Conservation (phyloP, 495 filamentous ascomycete species). For the Neurospora discreta region DNA sequence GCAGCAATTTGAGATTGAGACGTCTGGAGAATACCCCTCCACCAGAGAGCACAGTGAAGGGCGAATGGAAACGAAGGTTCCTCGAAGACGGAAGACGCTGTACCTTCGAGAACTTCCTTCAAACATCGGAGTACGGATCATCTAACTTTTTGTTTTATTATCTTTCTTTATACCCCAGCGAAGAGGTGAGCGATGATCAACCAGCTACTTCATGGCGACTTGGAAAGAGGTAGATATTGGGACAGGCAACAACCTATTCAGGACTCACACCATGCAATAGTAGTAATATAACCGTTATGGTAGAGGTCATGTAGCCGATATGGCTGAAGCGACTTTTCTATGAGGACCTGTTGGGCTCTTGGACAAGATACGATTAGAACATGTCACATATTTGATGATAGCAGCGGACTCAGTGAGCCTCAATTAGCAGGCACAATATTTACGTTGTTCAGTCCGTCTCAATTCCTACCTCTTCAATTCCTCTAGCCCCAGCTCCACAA, state of each 20-base stretch:
- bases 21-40: background rate
- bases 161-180: background rate
- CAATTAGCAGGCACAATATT: background rate
- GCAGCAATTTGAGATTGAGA: background rate
- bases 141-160: background rate
- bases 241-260: background rate
- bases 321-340: background rate
- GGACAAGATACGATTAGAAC: background rate
- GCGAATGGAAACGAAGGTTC: background rate
- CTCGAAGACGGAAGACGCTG: background rate
- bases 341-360: background rate
- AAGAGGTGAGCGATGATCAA: background rate
- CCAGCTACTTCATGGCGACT: constrained; percentile 1
- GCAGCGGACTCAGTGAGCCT: background rate
- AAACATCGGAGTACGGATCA: background rate
- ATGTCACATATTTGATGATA: background rate
- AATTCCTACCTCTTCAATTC: constrained; percentile 6
- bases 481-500: constrained; percentile 26
- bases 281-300: background rate
- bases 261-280: background rate
- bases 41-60: background rate
- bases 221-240: background rate
- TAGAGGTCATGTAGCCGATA: background rate
- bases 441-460: background rate
- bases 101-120: background rate